phyloP scores from a whole-genome alignment of 192 early-diverging fungal species.

The Backusella tuberculispora region DNA sequence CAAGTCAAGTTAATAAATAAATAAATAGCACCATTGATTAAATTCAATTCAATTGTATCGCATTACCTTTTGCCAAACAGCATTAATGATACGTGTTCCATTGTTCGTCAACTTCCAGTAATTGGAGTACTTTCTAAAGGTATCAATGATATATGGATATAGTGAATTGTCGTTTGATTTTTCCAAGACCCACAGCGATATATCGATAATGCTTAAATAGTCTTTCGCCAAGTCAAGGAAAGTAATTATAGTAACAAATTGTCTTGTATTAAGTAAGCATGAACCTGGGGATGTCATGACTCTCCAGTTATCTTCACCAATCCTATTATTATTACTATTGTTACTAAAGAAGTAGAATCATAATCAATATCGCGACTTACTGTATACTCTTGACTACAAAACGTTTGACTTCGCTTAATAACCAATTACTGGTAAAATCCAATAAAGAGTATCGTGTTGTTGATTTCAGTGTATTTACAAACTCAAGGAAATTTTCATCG shows the following conservation, averaged over 20 bases:
- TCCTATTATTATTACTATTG: slow-evolving; percentile 24
- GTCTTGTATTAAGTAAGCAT: slow-evolving; percentile 73
- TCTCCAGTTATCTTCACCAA: slow-evolving; percentile 76
- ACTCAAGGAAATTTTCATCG: slow-evolving; percentile 38
- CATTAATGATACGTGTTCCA: slow-evolving; percentile 21
- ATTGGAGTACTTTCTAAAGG: slow-evolving; percentile 50
- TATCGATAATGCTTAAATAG: slow-evolving; percentile 51
- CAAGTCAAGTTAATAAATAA: not conserved
- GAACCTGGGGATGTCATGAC: slow-evolving; percentile 78
- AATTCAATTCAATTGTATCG: not conserved
- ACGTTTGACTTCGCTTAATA: slow-evolving; percentile 45
- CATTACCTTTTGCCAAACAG: slow-evolving; percentile 29
- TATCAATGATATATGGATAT: slow-evolving; percentile 53
- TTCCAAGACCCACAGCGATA: slow-evolving; percentile 56
- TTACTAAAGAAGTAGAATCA: not conserved
- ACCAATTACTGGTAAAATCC: slow-evolving; percentile 50
- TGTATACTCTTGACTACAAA: slow-evolving; percentile 55
- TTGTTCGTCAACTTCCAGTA: slow-evolving; percentile 52
- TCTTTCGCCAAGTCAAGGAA: slow-evolving; percentile 56
- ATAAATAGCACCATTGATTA: not conserved
- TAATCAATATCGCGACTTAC: slow-evolving; percentile 19
- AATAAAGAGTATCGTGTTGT: slow-evolving; percentile 52
- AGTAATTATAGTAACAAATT: slow-evolving; percentile 54
- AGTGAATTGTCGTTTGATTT: slow-evolving; percentile 53
- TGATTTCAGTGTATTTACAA: slow-evolving; percentile 40